A percentile compares a stretch with the other conserved stretches of the same genome.
Conservation (phyloP, 306 rosid genomes). For the Castanopsis chinensis region DNA sequence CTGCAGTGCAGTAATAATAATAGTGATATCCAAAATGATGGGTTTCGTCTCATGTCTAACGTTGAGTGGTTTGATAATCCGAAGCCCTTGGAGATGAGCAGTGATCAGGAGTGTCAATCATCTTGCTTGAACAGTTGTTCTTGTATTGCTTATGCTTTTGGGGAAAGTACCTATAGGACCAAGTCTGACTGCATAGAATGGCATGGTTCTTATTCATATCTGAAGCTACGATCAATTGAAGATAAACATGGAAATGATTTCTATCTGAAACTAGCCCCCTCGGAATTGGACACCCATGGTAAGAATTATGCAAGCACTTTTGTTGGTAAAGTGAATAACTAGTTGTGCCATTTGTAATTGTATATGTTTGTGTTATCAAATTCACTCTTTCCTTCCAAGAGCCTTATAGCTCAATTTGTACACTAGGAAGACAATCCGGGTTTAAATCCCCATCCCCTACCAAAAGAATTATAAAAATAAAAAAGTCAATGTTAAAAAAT, state of each 20-base stretch:
- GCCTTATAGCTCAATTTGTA: no score
- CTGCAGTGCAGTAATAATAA: neutral
- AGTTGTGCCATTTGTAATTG: no score
- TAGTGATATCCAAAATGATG: neutral
- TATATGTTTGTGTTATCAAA: no score
- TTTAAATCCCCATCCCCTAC: no score
- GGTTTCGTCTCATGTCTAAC: rapidly evolving
- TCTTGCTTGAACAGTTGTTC: constrained; percentile 1
- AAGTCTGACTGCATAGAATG: neutral
- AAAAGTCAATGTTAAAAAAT: no score
- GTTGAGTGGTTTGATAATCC: neutral
- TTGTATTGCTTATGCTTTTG: constrained; percentile 14
- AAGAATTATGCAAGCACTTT: neutral
- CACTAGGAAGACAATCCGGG: no score
- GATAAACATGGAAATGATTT: neutral
- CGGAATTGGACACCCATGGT: neutral
- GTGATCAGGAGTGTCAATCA: neutral
- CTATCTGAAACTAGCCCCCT: constrained; percentile 10
- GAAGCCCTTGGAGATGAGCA: no score
- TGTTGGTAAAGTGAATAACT: no score
- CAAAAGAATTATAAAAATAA: no score
- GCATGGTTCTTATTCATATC: neutral
- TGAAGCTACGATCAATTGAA: neutral
- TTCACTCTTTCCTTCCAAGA: no score
- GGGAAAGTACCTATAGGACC: no score